A percentile compares a stretch with the other conserved stretches of the same genome.
Evolutionary conservation across 805 yeast species (phyloP).

Genomic region (Priceomyces carsonii): DNA sequence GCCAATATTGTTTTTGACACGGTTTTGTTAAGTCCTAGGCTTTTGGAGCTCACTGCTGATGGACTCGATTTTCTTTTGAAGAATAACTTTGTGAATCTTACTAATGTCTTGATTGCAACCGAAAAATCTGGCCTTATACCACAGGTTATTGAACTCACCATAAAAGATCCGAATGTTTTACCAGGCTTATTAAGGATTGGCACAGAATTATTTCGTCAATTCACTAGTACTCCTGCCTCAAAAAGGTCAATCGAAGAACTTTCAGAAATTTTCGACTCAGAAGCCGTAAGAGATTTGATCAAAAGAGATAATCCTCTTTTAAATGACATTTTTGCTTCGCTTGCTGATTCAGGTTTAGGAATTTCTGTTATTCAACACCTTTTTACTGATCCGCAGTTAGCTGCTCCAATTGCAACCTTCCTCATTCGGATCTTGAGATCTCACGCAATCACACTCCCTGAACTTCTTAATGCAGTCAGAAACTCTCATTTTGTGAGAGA

Average conservation of each 20-base stretch:
- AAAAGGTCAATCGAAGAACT: slow-evolving; percentile 5
- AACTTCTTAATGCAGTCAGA: slow-evolving; percentile 19
- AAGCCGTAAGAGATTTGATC: slow-evolving; percentile 2
- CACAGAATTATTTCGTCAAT: slow-evolving; percentile 19
- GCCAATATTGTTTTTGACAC: slow-evolving; percentile 21
- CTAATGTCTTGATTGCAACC: slow-evolving; percentile 24
- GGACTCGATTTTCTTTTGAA: slow-evolving; percentile 20
- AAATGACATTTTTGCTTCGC: slow-evolving; percentile 18
- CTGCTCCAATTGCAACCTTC: slow-evolving; percentile 28
- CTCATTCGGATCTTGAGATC: slow-evolving; percentile 22
- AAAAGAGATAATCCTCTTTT: slow-evolving; percentile 22
- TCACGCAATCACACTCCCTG: slow-evolving; percentile 20
- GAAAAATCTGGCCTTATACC: slow-evolving; percentile 24
- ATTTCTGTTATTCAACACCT: slow-evolving; percentile 23
- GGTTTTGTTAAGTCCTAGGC: slow-evolving; percentile 21
- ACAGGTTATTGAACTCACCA: slow-evolving; percentile 20
- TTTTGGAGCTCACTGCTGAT: slow-evolving; percentile 19
- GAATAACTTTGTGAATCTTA: slow-evolving; percentile 19
- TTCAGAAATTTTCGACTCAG: slow-evolving; percentile 1
- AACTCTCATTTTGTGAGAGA: slow-evolving; percentile 18
- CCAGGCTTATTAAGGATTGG: slow-evolving; percentile 26
- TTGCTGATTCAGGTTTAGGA: slow-evolving; percentile 26
- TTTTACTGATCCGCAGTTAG: slow-evolving; percentile 25
- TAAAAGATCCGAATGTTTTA: slow-evolving; percentile 24
- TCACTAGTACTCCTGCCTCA: slow-evolving; percentile 17